Conservation (phyloP, 441 rosid species). For the Hura crepitans region DNA sequence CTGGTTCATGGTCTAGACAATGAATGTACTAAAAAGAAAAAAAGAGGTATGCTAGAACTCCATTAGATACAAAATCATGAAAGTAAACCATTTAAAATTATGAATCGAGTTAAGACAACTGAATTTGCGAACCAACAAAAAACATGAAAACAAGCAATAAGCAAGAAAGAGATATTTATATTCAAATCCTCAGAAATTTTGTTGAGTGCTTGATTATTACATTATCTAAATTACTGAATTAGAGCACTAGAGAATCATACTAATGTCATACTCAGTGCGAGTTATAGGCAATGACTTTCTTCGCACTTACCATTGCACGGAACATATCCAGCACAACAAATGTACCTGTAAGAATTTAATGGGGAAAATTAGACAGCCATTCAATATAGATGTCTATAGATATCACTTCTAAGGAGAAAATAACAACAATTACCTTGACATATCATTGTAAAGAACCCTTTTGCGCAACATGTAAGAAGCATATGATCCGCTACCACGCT, state of each 20-base stretch:
- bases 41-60: too few species aligned
- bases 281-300: slow-evolving; percentile 74
- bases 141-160: slow-evolving; percentile 44
- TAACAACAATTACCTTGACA: slow-evolving; percentile 74
- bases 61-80: too few species aligned
- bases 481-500: slow-evolving; percentile 61
- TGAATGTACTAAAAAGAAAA: too few species aligned
- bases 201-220: neutral
- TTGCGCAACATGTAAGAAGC: slow-evolving; percentile 78
- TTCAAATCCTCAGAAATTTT: neutral
- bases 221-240: neutral
- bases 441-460: slow-evolving; percentile 84
- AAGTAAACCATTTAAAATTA: too few species aligned
- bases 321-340: slow-evolving; percentile 88
- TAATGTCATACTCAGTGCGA: slow-evolving; percentile 58
- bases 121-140: slow-evolving; percentile 78
- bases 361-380: neutral
- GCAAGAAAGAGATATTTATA: neutral
- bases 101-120: slow-evolving; percentile 93
- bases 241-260: neutral
- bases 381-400: neutral
- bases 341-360: slow-evolving; percentile 39
- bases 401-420: neutral
- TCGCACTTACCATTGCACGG: slow-evolving; percentile 92
- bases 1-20: too few species aligned